Percentiles rank a stretch among this genome's conserved stretches.
These are phyloP conservation scores for Ceratopteris richardii DNA, from an alignment of 75 land plant genomes.

Conservation along the genomic window DNA sequence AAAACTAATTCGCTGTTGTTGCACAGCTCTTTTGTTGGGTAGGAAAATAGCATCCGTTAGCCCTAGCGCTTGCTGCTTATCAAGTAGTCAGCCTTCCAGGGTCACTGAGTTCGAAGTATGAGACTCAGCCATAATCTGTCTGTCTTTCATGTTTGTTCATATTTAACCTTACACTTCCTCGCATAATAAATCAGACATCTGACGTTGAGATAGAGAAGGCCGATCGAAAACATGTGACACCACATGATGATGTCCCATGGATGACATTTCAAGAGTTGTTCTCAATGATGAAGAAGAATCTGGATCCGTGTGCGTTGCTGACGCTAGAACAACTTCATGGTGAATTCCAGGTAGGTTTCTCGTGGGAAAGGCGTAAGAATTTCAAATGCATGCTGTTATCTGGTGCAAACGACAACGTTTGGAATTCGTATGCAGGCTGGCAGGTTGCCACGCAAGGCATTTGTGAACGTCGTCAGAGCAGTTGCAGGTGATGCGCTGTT, in stretches of 20 bases:
- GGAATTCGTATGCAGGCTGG: constrained; percentile 12
- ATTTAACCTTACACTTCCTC: too few species aligned
- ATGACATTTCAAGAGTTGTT: neutral
- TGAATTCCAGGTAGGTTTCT: constrained; percentile 6
- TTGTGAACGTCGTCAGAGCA: constrained; percentile 10
- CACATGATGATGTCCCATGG: too few species aligned
- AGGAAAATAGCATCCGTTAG: neutral
- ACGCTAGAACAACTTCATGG: constrained; percentile 5
- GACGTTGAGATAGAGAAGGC: too few species aligned
- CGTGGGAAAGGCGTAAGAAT: neutral
- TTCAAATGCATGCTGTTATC: neutral
- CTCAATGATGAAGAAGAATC: neutral
- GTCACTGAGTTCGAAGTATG: neutral
- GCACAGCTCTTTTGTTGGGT: neutral
- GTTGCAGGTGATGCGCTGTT: constrained; percentile 13
- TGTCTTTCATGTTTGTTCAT: too few species aligned
- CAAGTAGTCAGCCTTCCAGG: neutral
- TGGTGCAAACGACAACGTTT: neutral
- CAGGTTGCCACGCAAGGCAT: constrained; percentile 6
- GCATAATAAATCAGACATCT: too few species aligned
- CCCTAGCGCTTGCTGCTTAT: neutral
- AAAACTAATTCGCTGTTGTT: neutral
- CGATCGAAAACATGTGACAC: too few species aligned
- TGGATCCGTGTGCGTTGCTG: constrained; percentile 1
- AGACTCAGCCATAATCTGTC: neutral